phyloP scores from a whole-genome alignment of 305 asterid genomes.

The Fraxinus paxiana region DNA sequence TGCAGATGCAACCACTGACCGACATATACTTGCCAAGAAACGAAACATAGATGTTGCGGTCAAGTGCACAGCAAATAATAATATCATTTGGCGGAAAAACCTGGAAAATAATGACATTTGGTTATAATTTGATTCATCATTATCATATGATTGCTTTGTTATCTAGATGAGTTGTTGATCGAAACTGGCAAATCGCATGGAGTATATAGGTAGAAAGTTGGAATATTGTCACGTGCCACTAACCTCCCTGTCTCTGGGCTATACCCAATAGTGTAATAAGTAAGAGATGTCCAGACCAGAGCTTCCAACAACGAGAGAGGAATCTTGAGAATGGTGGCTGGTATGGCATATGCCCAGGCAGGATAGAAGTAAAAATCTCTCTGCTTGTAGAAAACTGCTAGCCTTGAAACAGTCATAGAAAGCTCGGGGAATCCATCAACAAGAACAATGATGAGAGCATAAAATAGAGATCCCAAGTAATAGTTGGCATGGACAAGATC shows the following conservation, averaged over 20 bases:
- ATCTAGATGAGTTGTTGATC: background rate
- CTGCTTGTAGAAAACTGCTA: constrained; percentile 68
- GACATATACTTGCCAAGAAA: constrained; percentile 56
- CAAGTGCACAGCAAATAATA: constrained; percentile 56
- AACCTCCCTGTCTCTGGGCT: constrained; percentile 71
- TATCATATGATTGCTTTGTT: background rate
- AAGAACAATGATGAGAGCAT: constrained; percentile 46
- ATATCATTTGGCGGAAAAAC: constrained; percentile 56
- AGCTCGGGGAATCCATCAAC: constrained; percentile 65
- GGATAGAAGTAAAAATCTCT: constrained; percentile 65
- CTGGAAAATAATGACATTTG: constrained; percentile 30
- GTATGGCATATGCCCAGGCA: constrained; percentile 79
- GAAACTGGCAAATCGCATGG: background rate
- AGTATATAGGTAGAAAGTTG: background rate
- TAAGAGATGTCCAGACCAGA: constrained; percentile 57
- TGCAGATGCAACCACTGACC: constrained; percentile 49
- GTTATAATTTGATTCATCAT: background rate
- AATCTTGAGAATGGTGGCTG: constrained; percentile 58
- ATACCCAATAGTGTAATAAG: constrained; percentile 66
- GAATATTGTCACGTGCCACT: constrained; percentile 10
- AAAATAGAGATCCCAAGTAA: constrained; percentile 68
- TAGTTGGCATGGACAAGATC: constrained; percentile 55
- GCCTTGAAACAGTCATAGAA: constrained; percentile 57
- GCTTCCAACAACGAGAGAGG: constrained; percentile 62
- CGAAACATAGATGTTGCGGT: constrained; percentile 64